These are phyloP conservation scores for Clavariopsis aquatica DNA, from an alignment of 495 filamentous ascomycete genomes.

Conservation along the genomic window DNA sequence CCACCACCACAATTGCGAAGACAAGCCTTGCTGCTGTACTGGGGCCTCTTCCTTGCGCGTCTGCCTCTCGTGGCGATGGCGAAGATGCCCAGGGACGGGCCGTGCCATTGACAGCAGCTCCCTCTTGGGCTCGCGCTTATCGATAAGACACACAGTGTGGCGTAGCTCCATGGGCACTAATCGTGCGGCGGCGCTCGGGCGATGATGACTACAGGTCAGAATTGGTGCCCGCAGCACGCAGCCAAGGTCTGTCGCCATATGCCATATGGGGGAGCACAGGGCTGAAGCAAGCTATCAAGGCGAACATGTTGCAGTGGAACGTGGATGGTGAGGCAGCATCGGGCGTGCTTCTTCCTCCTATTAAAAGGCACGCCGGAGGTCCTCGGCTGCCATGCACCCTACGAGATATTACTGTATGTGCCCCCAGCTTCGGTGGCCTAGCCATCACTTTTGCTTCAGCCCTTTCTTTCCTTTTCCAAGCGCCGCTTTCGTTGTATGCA, in stretches of 20 bases:
- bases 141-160: too few species aligned
- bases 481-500: too few species aligned
- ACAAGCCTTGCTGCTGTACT: neutral
- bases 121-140: neutral
- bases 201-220: neutral
- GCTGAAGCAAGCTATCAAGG: neutral
- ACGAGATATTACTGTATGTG: too few species aligned
- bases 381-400: too few species aligned
- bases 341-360: neutral
- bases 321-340: neutral
- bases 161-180: too few species aligned
- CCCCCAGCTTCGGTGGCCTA: too few species aligned
- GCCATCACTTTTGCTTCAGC: too few species aligned
- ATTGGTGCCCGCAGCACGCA: too few species aligned
- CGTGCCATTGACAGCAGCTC: neutral
- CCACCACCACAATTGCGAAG: too few species aligned
- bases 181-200: too few species aligned
- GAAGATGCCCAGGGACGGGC: constrained; percentile 1
- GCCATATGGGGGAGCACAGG: neutral
- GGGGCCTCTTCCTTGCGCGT: neutral
- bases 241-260: too few species aligned
- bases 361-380: neutral
- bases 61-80: neutral
- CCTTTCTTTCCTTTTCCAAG: too few species aligned
- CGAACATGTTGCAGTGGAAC: neutral